Percentiles rank a stretch among this genome's conserved stretches.
phyloP scores from a whole-genome alignment of 768 basidiomycete genomes.

The Boletus vermiculosoides region DNA sequence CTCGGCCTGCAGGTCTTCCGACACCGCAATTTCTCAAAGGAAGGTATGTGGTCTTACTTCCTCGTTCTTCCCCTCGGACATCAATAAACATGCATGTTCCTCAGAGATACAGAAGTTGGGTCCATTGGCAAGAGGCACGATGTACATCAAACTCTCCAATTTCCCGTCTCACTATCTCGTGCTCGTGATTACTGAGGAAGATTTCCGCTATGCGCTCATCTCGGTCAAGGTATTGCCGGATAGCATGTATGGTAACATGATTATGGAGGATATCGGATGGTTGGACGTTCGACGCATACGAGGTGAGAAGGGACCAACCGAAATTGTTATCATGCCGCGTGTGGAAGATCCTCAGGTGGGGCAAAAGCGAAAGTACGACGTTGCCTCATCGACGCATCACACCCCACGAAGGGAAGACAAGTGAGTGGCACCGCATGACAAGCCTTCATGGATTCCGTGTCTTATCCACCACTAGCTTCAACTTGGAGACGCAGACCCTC shows the following conservation, averaged over 20 bases:
- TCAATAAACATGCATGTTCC: not conserved
- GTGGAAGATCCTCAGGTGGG: slow-evolving; percentile 22
- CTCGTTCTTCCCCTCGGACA: not conserved
- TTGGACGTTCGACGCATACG: slow-evolving; percentile 69
- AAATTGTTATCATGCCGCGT: slow-evolving; percentile 11
- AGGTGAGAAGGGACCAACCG: slow-evolving; percentile 36
- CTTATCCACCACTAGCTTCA: slow-evolving; percentile 40
- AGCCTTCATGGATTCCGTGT: not conserved
- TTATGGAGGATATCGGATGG: slow-evolving; percentile 80
- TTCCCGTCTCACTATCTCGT: slow-evolving; percentile 85
- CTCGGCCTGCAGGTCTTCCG: slow-evolving; percentile 78
- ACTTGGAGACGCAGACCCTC: slow-evolving; percentile 68
- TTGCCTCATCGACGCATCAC: not conserved
- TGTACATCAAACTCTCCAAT: slow-evolving; percentile 76
- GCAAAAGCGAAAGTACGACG: slow-evolving; percentile 33
- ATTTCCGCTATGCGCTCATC: slow-evolving; percentile 81
- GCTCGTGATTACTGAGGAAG: slow-evolving; percentile 73
- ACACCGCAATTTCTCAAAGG: slow-evolving; percentile 59
- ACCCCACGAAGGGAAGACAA: slow-evolving; percentile 27
- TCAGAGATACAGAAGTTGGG: slow-evolving; percentile 75
- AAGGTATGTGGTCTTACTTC: slow-evolving; percentile 45
- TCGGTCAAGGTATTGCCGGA: slow-evolving; percentile 56
- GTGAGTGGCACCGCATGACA: slow-evolving; percentile 14
- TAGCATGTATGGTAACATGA: slow-evolving; percentile 56
- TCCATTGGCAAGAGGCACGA: slow-evolving; percentile 51